phyloP scores from a whole-genome alignment of 495 filamentous ascomycete genomes.

The Margaritispora aquatica region DNA sequence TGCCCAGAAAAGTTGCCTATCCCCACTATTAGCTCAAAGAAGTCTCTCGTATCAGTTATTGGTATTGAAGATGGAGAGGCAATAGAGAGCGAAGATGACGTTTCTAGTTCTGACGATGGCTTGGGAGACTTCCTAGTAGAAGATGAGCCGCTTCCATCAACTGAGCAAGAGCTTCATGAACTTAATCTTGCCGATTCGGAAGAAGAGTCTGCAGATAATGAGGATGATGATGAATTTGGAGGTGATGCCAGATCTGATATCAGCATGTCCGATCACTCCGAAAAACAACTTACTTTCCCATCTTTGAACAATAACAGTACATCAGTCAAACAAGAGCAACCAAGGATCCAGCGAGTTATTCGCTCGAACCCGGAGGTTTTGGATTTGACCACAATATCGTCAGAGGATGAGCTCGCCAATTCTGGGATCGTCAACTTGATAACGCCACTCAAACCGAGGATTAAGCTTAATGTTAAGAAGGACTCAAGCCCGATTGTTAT shows the following conservation, averaged over 20 bases:
- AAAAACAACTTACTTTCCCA: neutral
- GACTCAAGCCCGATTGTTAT: neutral
- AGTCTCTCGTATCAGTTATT: conserved; percentile 9
- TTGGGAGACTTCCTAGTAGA: conserved; percentile 31
- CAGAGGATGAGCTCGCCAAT: conserved; percentile 24
- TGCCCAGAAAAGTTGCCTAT: conserved; percentile 45
- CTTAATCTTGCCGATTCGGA: conserved; percentile 18
- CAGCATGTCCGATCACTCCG: neutral
- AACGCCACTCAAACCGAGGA: conserved; percentile 11
- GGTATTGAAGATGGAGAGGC: conserved; percentile 20
- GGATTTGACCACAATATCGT: conserved; percentile 21
- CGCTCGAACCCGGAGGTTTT: neutral
- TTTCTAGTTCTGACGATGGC: conserved; percentile 19
- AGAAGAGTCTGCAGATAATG: neutral
- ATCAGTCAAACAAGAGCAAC: neutral
- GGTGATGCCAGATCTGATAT: conserved; percentile 10
- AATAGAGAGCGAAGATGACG: conserved; percentile 25
- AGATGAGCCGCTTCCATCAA: conserved; percentile 40
- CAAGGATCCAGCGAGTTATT: neutral
- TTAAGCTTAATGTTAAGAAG: conserved; percentile 7
- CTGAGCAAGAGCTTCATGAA: conserved; percentile 29
- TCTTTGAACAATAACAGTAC: neutral
- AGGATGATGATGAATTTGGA: conserved; percentile 21
- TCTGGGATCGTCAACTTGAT: conserved; percentile 4
- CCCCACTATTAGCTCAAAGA: conserved; percentile 9